These are phyloP conservation scores for Cucurbita pepo DNA, from an alignment of 306 rosid genomes.

Conservation along the genomic window DNA sequence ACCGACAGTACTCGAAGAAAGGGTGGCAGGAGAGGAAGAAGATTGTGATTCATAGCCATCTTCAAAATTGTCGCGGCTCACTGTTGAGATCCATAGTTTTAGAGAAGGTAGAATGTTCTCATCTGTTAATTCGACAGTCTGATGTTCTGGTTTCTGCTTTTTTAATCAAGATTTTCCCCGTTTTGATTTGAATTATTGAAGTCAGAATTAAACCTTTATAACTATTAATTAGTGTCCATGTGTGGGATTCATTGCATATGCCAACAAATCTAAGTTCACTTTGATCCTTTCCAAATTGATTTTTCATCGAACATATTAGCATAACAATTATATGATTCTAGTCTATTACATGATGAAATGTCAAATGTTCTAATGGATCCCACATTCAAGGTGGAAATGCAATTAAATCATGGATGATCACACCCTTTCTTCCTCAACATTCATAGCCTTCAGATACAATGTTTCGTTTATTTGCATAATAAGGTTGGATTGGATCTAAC, in stretches of 20 bases:
- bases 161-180: neutral
- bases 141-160: neutral
- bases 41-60: slow-evolving; percentile 11
- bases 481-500: too few species aligned
- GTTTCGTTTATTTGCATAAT: too few species aligned
- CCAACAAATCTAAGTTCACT: neutral
- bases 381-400: too few species aligned
- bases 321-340: too few species aligned
- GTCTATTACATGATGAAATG: too few species aligned
- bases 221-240: neutral
- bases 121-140: neutral
- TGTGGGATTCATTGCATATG: neutral
- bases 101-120: neutral
- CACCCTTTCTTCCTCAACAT: too few species aligned
- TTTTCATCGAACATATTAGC: too few species aligned
- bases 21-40: slow-evolving; percentile 41
- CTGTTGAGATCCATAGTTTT: neutral
- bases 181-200: neutral
- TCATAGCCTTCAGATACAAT: too few species aligned
- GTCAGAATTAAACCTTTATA: neutral
- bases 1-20: slow-evolving; percentile 31
- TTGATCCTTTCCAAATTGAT: too few species aligned
- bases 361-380: too few species aligned
- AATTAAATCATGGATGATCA: too few species aligned
- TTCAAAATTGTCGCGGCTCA: neutral